These are phyloP conservation scores for Insectozyma bohioensis DNA, from an alignment of 1,139 yeast genomes.

Conservation along the genomic window DNA sequence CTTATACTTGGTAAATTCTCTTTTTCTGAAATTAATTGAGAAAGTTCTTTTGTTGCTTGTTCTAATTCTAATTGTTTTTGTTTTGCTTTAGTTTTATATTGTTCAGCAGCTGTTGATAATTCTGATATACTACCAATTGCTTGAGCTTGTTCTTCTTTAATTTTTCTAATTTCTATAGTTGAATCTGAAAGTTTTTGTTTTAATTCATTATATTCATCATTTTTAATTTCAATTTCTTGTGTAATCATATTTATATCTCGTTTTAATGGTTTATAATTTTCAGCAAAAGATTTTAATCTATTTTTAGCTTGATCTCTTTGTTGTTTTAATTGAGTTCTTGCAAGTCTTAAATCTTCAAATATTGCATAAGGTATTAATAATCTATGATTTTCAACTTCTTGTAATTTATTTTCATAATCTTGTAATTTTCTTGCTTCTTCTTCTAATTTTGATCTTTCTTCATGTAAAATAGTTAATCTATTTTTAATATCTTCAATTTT, in stretches of 20 bases:
- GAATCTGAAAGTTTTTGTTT: conserved; percentile 7
- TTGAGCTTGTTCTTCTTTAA: conserved; percentile 3
- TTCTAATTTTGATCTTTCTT: conserved; percentile 33
- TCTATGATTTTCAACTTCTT: conserved; percentile 48
- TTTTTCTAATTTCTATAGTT: conserved; percentile 8
- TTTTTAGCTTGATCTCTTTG: conserved; percentile 42
- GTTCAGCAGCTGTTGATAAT: conserved; percentile 17
- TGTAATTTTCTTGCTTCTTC: conserved; percentile 39
- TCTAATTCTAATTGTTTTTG: conserved; percentile 26
- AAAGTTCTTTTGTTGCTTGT: conserved; percentile 16
- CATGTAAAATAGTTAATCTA: conserved; percentile 28
- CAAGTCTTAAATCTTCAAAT: conserved; percentile 52
- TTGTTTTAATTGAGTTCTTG: conserved; percentile 38
- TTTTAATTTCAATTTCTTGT: conserved; percentile 1
- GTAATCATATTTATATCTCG: conserved; percentile 7
- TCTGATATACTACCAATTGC: conserved; percentile 11
- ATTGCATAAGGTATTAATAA: conserved; percentile 63
- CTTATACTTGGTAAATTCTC: conserved; percentile 18
- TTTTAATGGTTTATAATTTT: conserved; percentile 28
- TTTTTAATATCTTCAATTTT: conserved; percentile 30
- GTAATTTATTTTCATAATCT: conserved; percentile 39
- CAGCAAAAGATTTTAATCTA: conserved; percentile 29
- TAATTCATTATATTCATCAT: conserved; percentile 9
- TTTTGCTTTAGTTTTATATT: conserved; percentile 21
- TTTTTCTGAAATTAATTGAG: conserved; percentile 16